Evolutionary conservation across 805 yeast genomes (phyloP).

Genomic region (Zygoascus bituminiphila): DNA sequence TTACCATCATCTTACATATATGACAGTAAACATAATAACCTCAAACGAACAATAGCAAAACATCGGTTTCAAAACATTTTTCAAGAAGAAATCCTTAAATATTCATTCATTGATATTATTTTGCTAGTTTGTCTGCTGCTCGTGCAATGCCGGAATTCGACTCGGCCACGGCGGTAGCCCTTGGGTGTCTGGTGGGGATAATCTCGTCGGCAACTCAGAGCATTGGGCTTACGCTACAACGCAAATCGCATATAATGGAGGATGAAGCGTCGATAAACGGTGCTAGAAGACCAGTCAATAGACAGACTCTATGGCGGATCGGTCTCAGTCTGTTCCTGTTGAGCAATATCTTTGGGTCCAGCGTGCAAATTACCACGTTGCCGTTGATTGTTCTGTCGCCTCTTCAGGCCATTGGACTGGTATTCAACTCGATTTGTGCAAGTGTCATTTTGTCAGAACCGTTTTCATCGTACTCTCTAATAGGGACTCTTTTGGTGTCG

Average conservation of each 20-base stretch:
- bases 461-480: slow-evolving; percentile 47
- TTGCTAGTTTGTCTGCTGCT: no score
- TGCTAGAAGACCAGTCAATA: slow-evolving; percentile 25
- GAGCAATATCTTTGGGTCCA: slow-evolving; percentile 72
- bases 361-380: slow-evolving; percentile 73
- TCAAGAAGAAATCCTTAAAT: no score
- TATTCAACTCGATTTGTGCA: slow-evolving; percentile 74
- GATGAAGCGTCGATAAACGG: slow-evolving; percentile 24
- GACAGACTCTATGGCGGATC: slow-evolving; percentile 53
- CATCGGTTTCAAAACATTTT: no score
- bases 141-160: no score
- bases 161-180: slow-evolving; percentile 26
- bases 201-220: slow-evolving; percentile 73
- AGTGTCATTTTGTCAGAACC: slow-evolving; percentile 57
- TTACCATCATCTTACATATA: no score
- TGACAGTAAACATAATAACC: no score
- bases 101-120: no score
- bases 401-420: slow-evolving; percentile 78
- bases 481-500: slow-evolving; percentile 62
- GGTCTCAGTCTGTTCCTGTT: slow-evolving; percentile 65
- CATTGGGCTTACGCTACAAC: slow-evolving; percentile 71
- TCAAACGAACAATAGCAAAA: no score
- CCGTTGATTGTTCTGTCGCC: slow-evolving; percentile 78
- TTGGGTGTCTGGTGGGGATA: slow-evolving; percentile 66
- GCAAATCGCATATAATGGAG: slow-evolving; percentile 60